These are phyloP conservation scores for Alternaria viburni DNA, from an alignment of 2,329 filamentous ascomycete species.

Conservation along the genomic window DNA sequence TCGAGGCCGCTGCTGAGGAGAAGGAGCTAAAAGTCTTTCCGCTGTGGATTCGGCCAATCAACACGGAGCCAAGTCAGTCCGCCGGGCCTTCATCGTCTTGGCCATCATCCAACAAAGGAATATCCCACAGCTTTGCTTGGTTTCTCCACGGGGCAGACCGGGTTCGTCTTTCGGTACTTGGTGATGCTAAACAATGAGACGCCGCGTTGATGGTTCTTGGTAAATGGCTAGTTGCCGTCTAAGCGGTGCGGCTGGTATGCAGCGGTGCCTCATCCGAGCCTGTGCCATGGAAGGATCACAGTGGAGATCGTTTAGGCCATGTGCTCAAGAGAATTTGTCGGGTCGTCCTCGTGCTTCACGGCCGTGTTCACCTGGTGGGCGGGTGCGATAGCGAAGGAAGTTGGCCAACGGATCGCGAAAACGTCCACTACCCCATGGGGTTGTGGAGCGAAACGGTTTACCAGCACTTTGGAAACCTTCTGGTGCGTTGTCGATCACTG, in stretches of 20 bases:
- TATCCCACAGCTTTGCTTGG: not conserved
- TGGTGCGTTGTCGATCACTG: slow-evolving; percentile 6
- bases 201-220: not conserved
- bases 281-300: not conserved
- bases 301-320: not conserved
- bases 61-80: slow-evolving; percentile 19
- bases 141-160: slow-evolving; percentile 20
- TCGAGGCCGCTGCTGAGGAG: slow-evolving; percentile 20
- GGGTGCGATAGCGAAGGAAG: not conserved
- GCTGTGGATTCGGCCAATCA: slow-evolving; percentile 16
- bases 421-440: slow-evolving; percentile 22
- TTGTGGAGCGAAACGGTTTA: slow-evolving; percentile 12
- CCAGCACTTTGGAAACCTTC: slow-evolving; percentile 12
- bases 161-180: slow-evolving; percentile 3
- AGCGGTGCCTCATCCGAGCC: slow-evolving; percentile 2
- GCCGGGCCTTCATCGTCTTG: slow-evolving; percentile 15
- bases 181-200: not conserved
- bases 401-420: not conserved
- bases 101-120: slow-evolving; percentile 8
- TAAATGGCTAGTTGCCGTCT: slow-evolving; percentile 3
- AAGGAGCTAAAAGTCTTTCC: slow-evolving; percentile 1
- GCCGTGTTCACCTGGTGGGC: slow-evolving; percentile 1
- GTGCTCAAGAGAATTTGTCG: slow-evolving; percentile 10
- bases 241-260: slow-evolving; percentile 3
- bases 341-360: not conserved